These are phyloP conservation scores for Casuarina glauca DNA, from an alignment of 306 rosid genomes.

Conservation along the genomic window DNA sequence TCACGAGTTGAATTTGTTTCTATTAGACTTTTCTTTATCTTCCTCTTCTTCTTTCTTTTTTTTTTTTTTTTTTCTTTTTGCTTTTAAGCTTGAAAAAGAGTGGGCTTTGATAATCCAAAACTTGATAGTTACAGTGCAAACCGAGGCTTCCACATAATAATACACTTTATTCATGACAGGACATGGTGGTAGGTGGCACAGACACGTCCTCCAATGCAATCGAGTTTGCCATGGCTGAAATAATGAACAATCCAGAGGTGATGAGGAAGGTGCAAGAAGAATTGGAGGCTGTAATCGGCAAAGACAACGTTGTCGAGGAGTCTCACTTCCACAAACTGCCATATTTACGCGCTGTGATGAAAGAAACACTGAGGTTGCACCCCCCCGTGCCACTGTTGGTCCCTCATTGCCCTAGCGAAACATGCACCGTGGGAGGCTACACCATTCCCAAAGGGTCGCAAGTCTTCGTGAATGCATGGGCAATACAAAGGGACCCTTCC, in stretches of 20 bases:
- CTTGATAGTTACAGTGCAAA: too few relatives aligned
- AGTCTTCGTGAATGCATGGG: conserved; percentile 70
- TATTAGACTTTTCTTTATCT: too few relatives aligned
- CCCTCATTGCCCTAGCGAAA: conserved; percentile 63
- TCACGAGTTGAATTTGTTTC: too few relatives aligned
- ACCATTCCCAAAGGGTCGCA: conserved; percentile 57
- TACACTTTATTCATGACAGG: conserved; percentile 25
- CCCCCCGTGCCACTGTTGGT: conserved; percentile 55
- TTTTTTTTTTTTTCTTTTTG: too few relatives aligned
- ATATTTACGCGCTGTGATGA: conserved; percentile 63
- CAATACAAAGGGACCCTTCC: conserved; percentile 71
- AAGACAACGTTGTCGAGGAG: conserved; percentile 61
- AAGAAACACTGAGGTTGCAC: conserved; percentile 65
- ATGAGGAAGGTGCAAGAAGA: conserved; percentile 51
- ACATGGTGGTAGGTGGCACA: conserved; percentile 70
- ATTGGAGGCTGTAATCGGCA: conserved; percentile 48
- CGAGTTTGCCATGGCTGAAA: conserved; percentile 67
- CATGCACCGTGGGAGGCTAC: conserved; percentile 56
- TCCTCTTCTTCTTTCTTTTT: too few relatives aligned
- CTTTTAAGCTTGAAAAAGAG: too few relatives aligned
- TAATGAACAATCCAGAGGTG: conserved; percentile 46
- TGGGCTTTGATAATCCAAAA: too few relatives aligned
- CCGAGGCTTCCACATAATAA: too few relatives aligned
- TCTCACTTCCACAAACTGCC: conserved; percentile 47
- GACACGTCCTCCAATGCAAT: conserved; percentile 67